Percentiles rank a stretch among this genome's conserved stretches.
These are phyloP conservation scores for Fusarium sp. DNA, from an alignment of 2,329 filamentous ascomycete species.

Conservation along the genomic window DNA sequence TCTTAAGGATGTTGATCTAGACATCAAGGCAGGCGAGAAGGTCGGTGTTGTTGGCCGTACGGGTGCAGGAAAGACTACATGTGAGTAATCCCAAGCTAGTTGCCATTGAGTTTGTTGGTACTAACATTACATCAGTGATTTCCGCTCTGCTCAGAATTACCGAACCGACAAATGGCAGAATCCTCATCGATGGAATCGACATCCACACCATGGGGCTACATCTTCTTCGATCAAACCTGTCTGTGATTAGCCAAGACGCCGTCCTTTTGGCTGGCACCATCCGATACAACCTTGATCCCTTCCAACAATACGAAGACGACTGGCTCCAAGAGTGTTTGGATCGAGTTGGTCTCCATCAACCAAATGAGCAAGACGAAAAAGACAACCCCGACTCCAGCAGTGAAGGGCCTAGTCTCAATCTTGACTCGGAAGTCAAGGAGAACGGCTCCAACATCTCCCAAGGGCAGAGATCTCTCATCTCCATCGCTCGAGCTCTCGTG, in stretches of 20 bases:
- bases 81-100: slow-evolving; percentile 4
- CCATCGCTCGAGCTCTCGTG: slow-evolving; percentile 27
- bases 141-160: slow-evolving; percentile 21
- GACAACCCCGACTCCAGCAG: not conserved
- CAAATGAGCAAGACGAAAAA: not conserved
- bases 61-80: slow-evolving; percentile 27
- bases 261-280: slow-evolving; percentile 27
- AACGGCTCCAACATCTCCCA: slow-evolving; percentile 33
- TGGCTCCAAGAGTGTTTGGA: slow-evolving; percentile 25
- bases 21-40: slow-evolving; percentile 23
- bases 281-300: slow-evolving; percentile 31
- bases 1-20: slow-evolving; percentile 9
- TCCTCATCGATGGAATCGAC: slow-evolving; percentile 25
- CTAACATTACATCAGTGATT: slow-evolving; percentile 11
- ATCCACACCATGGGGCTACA: slow-evolving; percentile 28
- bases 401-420: not conserved
- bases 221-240: slow-evolving; percentile 23
- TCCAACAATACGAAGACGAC: slow-evolving; percentile 26
- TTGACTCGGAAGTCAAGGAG: slow-evolving; percentile 31
- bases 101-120: too few relatives aligned
- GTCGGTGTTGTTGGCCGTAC: slow-evolving; percentile 28
- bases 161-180: slow-evolving; percentile 24
- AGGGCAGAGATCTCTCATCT: slow-evolving; percentile 23
- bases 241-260: slow-evolving; percentile 34
- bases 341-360: slow-evolving; percentile 3